A percentile compares a stretch with the other conserved stretches of the same genome.
These are phyloP conservation scores for Zymoseptoria pseudotritici DNA, from an alignment of 2,329 filamentous ascomycete species.

Conservation along the genomic window DNA sequence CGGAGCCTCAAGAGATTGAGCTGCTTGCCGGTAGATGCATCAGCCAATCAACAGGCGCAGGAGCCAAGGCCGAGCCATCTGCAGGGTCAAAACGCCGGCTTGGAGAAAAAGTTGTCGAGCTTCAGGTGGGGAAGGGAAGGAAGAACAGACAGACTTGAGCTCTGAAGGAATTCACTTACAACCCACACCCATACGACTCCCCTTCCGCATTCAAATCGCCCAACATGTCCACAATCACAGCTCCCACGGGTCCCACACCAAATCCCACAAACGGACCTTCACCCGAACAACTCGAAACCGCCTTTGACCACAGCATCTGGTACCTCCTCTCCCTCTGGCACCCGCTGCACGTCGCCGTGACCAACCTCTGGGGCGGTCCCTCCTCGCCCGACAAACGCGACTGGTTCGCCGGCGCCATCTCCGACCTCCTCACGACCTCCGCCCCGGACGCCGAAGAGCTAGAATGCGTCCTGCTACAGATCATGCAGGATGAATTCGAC, in stretches of 20 bases:
- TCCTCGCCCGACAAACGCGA: conserved; percentile 81
- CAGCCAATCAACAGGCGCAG: background rate
- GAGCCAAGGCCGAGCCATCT: background rate
- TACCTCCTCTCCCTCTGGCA: conserved; percentile 82
- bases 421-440: conserved; percentile 63
- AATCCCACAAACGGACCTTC: conserved; percentile 11
- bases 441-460: conserved; percentile 69
- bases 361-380: conserved; percentile 81
- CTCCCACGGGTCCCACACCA: conserved; percentile 5
- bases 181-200: background rate
- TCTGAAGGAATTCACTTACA: background rate
- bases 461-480: conserved; percentile 75
- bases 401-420: conserved; percentile 87
- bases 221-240: conserved; percentile 9
- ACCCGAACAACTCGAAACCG: conserved; percentile 23
- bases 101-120: background rate
- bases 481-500: conserved; percentile 95
- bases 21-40: no score
- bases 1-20: background rate
- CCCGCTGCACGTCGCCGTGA: conserved; percentile 76
- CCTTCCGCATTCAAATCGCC: no score
- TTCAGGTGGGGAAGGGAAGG: background rate
- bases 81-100: background rate
- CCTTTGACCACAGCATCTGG: conserved; percentile 76
- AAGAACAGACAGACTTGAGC: background rate